phyloP scores from a whole-genome alignment of 306 rosid genomes.

The Dryas drummondii region DNA sequence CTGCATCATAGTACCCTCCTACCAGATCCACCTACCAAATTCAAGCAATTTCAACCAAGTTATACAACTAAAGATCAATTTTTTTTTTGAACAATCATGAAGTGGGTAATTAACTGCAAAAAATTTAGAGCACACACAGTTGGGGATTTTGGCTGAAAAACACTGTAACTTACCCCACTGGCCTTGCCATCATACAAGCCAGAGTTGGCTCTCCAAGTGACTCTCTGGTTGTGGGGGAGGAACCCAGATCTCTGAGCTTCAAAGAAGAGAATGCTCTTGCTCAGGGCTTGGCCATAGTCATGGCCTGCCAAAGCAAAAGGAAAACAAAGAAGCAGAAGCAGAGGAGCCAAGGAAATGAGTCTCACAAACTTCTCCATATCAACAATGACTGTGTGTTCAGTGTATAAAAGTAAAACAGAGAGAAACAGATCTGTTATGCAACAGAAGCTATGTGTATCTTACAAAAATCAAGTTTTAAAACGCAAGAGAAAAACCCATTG shows the following conservation, averaged over 20 bases:
- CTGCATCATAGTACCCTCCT: conserved; percentile 97
- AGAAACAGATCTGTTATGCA: no score
- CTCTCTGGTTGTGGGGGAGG: conserved; percentile 78
- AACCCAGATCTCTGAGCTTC: conserved; percentile 97
- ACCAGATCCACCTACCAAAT: conserved; percentile 77
- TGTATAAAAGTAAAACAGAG: no score
- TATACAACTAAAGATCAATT: not conserved
- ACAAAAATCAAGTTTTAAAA: not conserved
- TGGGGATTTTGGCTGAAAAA: not conserved
- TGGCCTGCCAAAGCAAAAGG: conserved; percentile 56
- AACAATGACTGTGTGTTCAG: not conserved
- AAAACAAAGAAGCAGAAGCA: conserved; percentile 42
- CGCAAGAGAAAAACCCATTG: not conserved
- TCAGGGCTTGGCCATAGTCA: conserved; percentile 81
- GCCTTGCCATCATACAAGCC: conserved; percentile 88
- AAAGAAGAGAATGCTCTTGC: conserved; percentile 86
- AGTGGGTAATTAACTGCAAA: not conserved
- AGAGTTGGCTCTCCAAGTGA: conserved; percentile 86
- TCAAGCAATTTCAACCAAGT: not conserved
- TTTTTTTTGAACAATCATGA: not conserved
- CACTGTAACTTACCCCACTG: conserved; percentile 55
- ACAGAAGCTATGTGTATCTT: no score
- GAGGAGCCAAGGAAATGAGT: conserved; percentile 34
- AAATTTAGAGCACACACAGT: not conserved
- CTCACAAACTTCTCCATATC: conserved; percentile 48